These are phyloP conservation scores for Boletus coccyginus DNA, from an alignment of 768 basidiomycete genomes.

Conservation along the genomic window DNA sequence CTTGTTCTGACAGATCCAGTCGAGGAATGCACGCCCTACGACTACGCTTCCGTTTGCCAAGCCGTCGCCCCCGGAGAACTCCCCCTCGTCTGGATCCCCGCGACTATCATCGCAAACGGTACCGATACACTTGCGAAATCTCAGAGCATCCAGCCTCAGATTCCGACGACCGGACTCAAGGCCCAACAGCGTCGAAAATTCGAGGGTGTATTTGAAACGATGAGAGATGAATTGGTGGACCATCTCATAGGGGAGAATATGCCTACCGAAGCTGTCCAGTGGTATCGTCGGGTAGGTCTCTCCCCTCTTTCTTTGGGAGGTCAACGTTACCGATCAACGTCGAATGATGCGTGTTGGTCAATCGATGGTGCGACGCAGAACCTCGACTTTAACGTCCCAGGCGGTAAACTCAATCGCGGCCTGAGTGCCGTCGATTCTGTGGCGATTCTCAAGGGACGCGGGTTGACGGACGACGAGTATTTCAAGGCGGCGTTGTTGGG, in stretches of 20 bases:
- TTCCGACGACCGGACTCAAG: constrained; percentile 41
- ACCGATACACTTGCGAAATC: constrained; percentile 42
- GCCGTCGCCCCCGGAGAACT: constrained; percentile 35
- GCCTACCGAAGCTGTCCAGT: constrained; percentile 80
- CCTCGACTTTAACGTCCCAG: constrained; percentile 92
- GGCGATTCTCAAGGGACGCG: constrained; percentile 75
- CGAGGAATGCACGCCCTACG: constrained; percentile 44
- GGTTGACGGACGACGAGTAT: constrained; percentile 81
- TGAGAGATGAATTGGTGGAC: constrained; percentile 75
- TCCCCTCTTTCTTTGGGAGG: background rate
- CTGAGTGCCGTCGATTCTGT: constrained; percentile 93
- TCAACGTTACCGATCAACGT: too few species aligned
- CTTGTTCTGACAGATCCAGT: too few species aligned
- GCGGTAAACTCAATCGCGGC: constrained; percentile 96
- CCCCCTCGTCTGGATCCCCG: constrained; percentile 44
- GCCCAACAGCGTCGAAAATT: constrained; percentile 60
- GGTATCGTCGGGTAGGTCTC: constrained; percentile 64
- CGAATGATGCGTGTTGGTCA: too few species aligned
- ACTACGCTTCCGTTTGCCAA: constrained; percentile 35
- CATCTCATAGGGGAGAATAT: constrained; percentile 69
- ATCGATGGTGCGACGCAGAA: constrained; percentile 44
- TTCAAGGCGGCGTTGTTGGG: constrained; percentile 84
- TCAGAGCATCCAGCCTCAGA: constrained; percentile 37
- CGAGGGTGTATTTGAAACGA: constrained; percentile 63
- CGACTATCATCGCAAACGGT: constrained; percentile 42